These are phyloP conservation scores for Solanum paucissectum DNA, from an alignment of 257 asterid species.

Conservation along the genomic window DNA sequence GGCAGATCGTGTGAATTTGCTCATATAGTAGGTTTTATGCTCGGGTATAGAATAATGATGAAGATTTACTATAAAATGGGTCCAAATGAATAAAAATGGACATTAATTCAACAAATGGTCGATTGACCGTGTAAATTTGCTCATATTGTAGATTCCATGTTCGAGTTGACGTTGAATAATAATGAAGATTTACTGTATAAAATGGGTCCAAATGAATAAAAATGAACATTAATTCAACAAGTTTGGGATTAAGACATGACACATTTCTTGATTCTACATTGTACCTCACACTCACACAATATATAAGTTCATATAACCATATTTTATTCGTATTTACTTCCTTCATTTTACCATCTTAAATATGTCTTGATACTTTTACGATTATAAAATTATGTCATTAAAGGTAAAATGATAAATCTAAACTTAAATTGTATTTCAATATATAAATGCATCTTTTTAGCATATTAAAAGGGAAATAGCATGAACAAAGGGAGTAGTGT, in stretches of 20 bases:
- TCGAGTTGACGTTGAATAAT: background rate
- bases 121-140: background rate
- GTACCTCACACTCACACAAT: background rate
- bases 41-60: background rate
- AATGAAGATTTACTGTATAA: background rate
- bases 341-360: background rate
- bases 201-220: background rate
- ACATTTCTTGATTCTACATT: background rate
- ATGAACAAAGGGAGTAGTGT: background rate
- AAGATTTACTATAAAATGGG: background rate
- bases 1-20: too few relatives aligned
- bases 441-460: background rate
- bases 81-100: background rate
- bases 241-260: background rate
- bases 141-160: background rate
- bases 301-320: background rate
- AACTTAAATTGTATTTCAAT: background rate
- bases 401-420: background rate
- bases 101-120: background rate
- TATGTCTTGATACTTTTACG: fast-evolving
- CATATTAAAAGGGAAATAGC: background rate
- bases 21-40: too few relatives aligned
- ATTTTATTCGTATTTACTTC: background rate
- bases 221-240: background rate
- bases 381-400: background rate